Percentiles rank a stretch among this genome's conserved stretches.
phyloP scores from a whole-genome alignment of 2,329 filamentous ascomycete species.

The Paraphaeosphaeria minitans region DNA sequence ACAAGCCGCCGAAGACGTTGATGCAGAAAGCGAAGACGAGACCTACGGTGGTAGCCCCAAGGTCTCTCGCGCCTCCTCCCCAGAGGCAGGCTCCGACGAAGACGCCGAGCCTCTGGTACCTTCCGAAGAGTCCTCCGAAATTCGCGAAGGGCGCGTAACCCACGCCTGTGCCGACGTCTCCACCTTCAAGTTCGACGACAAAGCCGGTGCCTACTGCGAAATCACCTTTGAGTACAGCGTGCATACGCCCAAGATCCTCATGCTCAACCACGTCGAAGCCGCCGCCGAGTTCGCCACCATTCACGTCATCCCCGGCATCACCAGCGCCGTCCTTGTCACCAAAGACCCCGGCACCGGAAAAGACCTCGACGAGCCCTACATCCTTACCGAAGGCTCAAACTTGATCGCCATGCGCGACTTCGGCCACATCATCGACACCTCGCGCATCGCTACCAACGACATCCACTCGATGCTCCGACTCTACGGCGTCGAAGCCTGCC shows the following conservation, averaged over 20 bases:
- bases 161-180: constrained; percentile 65
- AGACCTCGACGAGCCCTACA: constrained; percentile 51
- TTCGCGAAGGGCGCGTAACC: constrained; percentile 49
- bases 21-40: constrained; percentile 64
- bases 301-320: constrained; percentile 81
- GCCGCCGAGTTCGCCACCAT: constrained; percentile 80
- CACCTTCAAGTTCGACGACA: constrained; percentile 79
- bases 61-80: constrained; percentile 41
- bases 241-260: constrained; percentile 83
- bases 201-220: constrained; percentile 73
- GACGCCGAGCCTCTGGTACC: constrained; percentile 18
- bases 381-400: constrained; percentile 86
- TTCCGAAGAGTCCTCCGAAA: constrained; percentile 32
- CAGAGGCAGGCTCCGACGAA: constrained; percentile 34
- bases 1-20: constrained; percentile 69
- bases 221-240: constrained; percentile 84
- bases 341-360: constrained; percentile 57
- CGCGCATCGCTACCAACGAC: constrained; percentile 89
- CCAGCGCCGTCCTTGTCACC: constrained; percentile 68
- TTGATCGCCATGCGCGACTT: constrained; percentile 89
- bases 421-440: constrained; percentile 81
- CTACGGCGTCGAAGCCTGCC: constrained; percentile 93
- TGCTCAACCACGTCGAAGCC: constrained; percentile 86
- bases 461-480: constrained; percentile 81
- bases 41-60: constrained; percentile 54